phyloP scores from a whole-genome alignment of 768 basidiomycete genomes.

The Termitomyces sp. region DNA sequence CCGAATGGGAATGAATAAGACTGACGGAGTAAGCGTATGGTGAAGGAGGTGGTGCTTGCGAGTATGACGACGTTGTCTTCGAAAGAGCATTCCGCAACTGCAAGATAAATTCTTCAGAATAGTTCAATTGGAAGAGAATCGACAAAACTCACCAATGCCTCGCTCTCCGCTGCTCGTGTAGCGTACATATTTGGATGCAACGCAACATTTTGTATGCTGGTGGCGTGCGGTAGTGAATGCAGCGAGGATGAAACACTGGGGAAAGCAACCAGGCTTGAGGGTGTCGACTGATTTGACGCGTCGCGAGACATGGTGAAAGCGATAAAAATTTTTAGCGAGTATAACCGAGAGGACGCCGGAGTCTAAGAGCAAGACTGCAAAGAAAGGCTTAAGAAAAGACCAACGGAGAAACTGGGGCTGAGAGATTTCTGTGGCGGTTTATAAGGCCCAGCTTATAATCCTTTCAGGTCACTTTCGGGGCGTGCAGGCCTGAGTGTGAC shows the following conservation, averaged over 20 bases:
- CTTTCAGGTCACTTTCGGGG: conserved; percentile 1
- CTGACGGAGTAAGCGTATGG: conserved; percentile 31
- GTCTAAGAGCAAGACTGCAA: conserved; percentile 11
- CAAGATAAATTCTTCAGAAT: conserved; percentile 5
- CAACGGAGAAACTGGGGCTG: conserved; percentile 14
- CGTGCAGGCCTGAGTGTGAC: conserved; percentile 25
- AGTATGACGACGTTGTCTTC: conserved; percentile 36
- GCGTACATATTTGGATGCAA: conserved; percentile 70
- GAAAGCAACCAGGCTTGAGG: conserved; percentile 59
- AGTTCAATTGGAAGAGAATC: not conserved
- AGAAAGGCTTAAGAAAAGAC: conserved; percentile 11
- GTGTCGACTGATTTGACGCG: conserved; percentile 30
- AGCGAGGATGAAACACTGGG: conserved; percentile 69
- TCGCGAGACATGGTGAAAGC: conserved; percentile 27
- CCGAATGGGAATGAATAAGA: conserved; percentile 11
- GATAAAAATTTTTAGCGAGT: conserved; percentile 5
- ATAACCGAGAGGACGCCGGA: conserved; percentile 10
- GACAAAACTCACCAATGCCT: conserved; percentile 55
- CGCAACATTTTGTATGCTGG: conserved; percentile 57
- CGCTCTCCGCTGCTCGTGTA: conserved; percentile 61
- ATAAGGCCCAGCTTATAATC: conserved; percentile 26
- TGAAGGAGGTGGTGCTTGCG: conserved; percentile 26
- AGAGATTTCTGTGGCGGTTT: conserved; percentile 17
- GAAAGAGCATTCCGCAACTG: conserved; percentile 63
- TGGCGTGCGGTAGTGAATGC: conserved; percentile 65